Evolutionary conservation across 2,329 filamentous ascomycete species (phyloP), one percentile per base, ranked within the genome.

Genomic region (Trichoderma citrinoviride): DNA sequence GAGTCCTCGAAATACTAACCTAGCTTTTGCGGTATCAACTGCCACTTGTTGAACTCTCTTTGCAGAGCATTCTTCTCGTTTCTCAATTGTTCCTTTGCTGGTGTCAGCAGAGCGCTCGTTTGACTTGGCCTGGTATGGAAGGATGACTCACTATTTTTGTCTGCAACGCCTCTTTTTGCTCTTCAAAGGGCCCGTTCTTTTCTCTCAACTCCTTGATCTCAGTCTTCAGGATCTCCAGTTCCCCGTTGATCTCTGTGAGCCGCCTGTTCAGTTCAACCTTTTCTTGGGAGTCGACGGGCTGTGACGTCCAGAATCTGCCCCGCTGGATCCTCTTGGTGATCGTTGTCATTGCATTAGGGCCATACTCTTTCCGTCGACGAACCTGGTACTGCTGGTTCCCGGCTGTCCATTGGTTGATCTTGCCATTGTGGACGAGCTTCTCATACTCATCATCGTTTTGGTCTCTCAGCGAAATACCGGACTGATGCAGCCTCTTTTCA

Each of bases 361-460:
- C 92, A 75, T 97, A 97, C 74, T 98, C 94, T 68, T 81, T 83
- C 54, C 94, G 88, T 17, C 90, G 86, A 6, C 82, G 83, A 58
- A 95, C 84, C 21, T 81, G 82, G 74, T 90, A 93, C 8, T 76
- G 78, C 56, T 87, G 83, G 17, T 79, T 83, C 3, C 87, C 88
- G 25, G 90, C 84, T n/a, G 91, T 86, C 85, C 90, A 97, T 23
- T 80, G 84, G 47, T 77, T 81, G 58, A 97, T 83, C 25, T 81
- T 82, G 15, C 82, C 79, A 55, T 81, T 83, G 15, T 79, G 77
- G 47, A 85, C 78, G 40, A 97, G 79, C n/a, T 76, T 78, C n/a
- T 89, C 81, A 71, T 89, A 92, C 70, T 92, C 87, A 44, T 84
- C 81, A 37, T 91, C 85, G 2, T 76, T 85, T 40, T 93, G 86